Evolutionary conservation across 192 early-diverging fungal species (phyloP).

Genomic region (Coemansia sp.): DNA sequence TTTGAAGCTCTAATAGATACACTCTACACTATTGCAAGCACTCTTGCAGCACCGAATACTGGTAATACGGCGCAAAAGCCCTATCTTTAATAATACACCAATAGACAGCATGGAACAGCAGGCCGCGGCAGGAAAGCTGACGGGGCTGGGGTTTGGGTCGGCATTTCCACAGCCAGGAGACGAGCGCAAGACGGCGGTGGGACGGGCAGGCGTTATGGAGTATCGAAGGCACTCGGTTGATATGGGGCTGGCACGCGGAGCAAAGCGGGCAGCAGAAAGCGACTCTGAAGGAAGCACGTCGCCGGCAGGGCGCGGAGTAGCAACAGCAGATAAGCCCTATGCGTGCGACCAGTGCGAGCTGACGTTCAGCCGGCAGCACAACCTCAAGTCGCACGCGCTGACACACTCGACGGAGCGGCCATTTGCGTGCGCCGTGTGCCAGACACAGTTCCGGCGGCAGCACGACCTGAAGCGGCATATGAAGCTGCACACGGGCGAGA

Average conservation of each 20-base stretch:
- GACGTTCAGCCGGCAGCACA: slow-evolving; percentile 72
- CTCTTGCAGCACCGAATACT: too few species aligned
- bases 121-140: slow-evolving; percentile 21
- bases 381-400: slow-evolving; percentile 71
- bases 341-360: slow-evolving; percentile 62
- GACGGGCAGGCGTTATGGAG: slow-evolving; percentile 40
- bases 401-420: slow-evolving; percentile 77
- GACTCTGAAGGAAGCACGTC: slow-evolving; percentile 13
- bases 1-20: too few species aligned
- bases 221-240: slow-evolving; percentile 48
- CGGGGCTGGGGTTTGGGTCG: slow-evolving; percentile 29
- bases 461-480: slow-evolving; percentile 90
- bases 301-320: slow-evolving; percentile 16
- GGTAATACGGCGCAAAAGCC: too few species aligned
- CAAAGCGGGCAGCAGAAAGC: slow-evolving; percentile 20
- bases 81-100: too few species aligned
- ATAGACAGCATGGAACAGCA: too few species aligned
- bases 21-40: too few species aligned
- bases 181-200: slow-evolving; percentile 33
- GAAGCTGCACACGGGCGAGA: slow-evolving; percentile 74
- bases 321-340: slow-evolving; percentile 53
- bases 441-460: slow-evolving; percentile 77
- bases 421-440: slow-evolving; percentile 66
- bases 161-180: slow-evolving; percentile 41
- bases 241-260: slow-evolving; percentile 20